Base-by-base conservation (phyloP, 306 rosid genomes). In the Trifolium fragiferum region DNA sequence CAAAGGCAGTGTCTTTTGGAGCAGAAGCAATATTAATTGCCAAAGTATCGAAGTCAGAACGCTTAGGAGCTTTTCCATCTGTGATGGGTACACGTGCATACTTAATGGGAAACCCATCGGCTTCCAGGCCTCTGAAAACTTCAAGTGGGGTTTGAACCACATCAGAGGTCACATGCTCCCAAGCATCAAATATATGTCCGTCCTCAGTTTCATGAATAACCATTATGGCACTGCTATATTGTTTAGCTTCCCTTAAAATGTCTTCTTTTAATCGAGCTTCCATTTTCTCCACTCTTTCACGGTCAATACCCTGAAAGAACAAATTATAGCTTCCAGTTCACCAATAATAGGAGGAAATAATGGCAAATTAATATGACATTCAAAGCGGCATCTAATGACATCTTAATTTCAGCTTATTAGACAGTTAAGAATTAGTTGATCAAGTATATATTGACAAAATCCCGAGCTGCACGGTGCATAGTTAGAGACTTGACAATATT, bases 61-160 rank as follows among this genome's bases (percentile, higher is more conserved):
- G 89, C 83, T 88, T 88, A 21, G 98, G 96, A 78, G 96, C 98
- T 87, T 92, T 92, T 72, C 98, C 96, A 49, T 92, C 96, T 14
- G 98, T 92, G 75, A 88, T 92, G 78, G 98, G 98, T 10, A 92
- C 93, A 68, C 98, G 98, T 9, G 98, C 98, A 84, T 92, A 90
- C 88, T 87, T 90, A 74, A 90, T 76, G 60, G 98, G 93, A 82
- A 90, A 92, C 67, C 93, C 93, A 33, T 87, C 93, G 68, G 75
- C 87, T 84, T 87, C 96, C 70, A 92, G 77, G 73, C 85, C 80
- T 81, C 82, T 85, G 73, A 90, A 92, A 82, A 92, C 96, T 80
- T 92, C 96, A 80, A 88, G 92, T 27, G 98, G 98, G 73, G 96
- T 92, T 85, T 92, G 93, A 81, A 92, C 76, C 54, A 88, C 66